phyloP scores from a whole-genome alignment of 2,329 filamentous ascomycete species.

The Aspergillus novofumigatus region DNA sequence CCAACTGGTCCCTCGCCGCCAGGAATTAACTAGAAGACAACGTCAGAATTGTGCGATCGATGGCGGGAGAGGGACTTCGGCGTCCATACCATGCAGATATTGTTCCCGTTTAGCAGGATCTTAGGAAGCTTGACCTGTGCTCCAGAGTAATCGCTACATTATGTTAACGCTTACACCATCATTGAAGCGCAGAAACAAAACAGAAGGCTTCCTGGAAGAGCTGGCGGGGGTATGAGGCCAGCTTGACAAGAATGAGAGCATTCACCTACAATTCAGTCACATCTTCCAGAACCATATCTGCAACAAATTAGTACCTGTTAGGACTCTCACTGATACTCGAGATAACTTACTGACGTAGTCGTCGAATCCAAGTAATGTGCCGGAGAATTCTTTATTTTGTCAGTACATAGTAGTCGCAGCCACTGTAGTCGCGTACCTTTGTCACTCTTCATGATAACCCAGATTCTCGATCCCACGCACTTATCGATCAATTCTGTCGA shows the following conservation, averaged over 20 bases:
- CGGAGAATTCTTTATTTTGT: slow-evolving; percentile 73
- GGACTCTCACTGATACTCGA: slow-evolving; percentile 1
- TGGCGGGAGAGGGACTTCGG: background rate
- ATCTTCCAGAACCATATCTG: slow-evolving; percentile 97
- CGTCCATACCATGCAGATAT: slow-evolving; percentile 88
- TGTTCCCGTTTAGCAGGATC: slow-evolving; percentile 95
- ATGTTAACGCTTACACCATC: slow-evolving; percentile 14
- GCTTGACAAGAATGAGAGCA: background rate
- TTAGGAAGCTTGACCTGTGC: slow-evolving; percentile 85
- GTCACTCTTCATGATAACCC: slow-evolving; percentile 99
- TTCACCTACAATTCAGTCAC: slow-evolving; percentile 84
- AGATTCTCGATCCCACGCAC: slow-evolving; percentile 94
- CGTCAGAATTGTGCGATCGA: background rate
- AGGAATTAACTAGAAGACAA: slow-evolving; percentile 61
- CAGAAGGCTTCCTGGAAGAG: background rate
- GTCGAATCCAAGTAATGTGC: slow-evolving; percentile 91
- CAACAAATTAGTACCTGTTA: slow-evolving; percentile 11
- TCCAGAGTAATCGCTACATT: slow-evolving; percentile 77
- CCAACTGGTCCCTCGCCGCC: slow-evolving; percentile 66
- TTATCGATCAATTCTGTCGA: slow-evolving; percentile 91
- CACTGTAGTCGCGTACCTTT: slow-evolving; percentile 63
- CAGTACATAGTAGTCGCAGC: slow-evolving; percentile 2
- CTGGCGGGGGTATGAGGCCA: background rate
- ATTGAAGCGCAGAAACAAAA: background rate
- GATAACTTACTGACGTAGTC: slow-evolving; percentile 95